Conservation (phyloP, 2,329 filamentous ascomycete species). For the Proliferodiscus dingleyae region DNA sequence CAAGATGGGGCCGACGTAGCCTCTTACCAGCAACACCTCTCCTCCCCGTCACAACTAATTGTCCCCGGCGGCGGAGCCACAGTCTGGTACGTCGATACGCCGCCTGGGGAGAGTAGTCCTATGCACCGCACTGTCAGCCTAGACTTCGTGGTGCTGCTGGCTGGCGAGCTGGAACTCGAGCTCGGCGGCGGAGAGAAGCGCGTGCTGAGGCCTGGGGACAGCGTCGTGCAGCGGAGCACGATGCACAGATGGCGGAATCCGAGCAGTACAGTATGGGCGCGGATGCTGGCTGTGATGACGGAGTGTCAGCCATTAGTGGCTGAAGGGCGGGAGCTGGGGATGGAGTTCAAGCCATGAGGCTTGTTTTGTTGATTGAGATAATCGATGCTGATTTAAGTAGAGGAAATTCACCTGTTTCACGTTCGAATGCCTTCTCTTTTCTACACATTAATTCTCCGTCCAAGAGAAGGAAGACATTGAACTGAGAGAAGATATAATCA, state of each 20-base stretch:
- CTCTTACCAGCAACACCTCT: no score
- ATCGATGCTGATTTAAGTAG: no score
- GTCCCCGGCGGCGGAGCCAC: no score
- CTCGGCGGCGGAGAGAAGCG: conserved; percentile 39
- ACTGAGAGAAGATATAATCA: no score
- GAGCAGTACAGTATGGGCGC: conserved; percentile 18
- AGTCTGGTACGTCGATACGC: conserved; percentile 19
- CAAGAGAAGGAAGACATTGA: no score
- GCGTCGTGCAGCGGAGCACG: conserved; percentile 40
- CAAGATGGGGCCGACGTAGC: no score
- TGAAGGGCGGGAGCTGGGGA: conserved; percentile 1
- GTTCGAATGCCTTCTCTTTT: no score
- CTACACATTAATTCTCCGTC: no score
- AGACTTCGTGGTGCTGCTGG: conserved; percentile 39
- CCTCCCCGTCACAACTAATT: no score
- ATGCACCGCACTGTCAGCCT: conserved; percentile 41
- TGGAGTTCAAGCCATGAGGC: no score
- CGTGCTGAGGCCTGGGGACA: conserved; percentile 36
- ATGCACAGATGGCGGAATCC: conserved; percentile 40
- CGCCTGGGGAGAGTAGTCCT: conserved; percentile 22
- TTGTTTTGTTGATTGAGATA: no score
- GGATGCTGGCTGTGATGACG: conserved; percentile 27
- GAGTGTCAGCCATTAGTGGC: not conserved
- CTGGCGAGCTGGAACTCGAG: conserved; percentile 36
- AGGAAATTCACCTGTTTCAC: no score